Evolutionary conservation across 345 rosid species (phyloP).

Genomic region (rapeseed (Brassica napus)): Da-Ae NC_063452.1:28459501-28460000

Average conservation of each 20-base stretch:
- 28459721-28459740: slow-evolving; percentile 1
- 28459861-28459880: slow-evolving; percentile 51
- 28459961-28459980: background rate
- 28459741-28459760: slow-evolving; percentile 10
- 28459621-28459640: background rate
- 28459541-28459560: slow-evolving; percentile 99
- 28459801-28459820: slow-evolving; percentile 12
- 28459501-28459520: too few species aligned
- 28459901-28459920: slow-evolving; percentile 60
- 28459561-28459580: slow-evolving; percentile 45
- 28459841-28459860: slow-evolving; percentile 41
- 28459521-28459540: slow-evolving; percentile 99
- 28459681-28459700: slow-evolving; percentile 13
- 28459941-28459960: slow-evolving; percentile 53
- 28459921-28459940: slow-evolving; percentile 65
- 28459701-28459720: background rate
- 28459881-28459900: slow-evolving; percentile 55
- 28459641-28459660: background rate
- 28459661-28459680: background rate
- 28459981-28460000: background rate
- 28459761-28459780: slow-evolving; percentile 37
- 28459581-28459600: background rate
- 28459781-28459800: slow-evolving; percentile 25
- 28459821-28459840: slow-evolving; percentile 46
- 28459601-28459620: too few species aligned